These are phyloP conservation scores for Blastocystis hominis DNA, from an alignment of 352 stramenopile genomes.

Conservation along the genomic window DNA sequence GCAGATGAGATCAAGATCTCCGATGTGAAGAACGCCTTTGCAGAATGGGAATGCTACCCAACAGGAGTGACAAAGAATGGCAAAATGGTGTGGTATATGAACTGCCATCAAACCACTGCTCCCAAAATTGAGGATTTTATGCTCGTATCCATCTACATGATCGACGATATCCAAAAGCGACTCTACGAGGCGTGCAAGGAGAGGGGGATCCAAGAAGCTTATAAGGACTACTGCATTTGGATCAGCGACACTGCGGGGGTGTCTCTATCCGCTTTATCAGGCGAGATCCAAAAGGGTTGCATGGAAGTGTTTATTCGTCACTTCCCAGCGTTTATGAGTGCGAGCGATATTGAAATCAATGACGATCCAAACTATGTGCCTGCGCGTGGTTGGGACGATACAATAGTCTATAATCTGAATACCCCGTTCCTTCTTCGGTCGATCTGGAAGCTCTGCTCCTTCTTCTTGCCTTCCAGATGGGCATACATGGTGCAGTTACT, in stretches of 20 bases:
- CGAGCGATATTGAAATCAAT: conserved; percentile 21
- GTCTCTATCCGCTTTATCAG: neutral
- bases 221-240: conserved; percentile 48
- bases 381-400: neutral
- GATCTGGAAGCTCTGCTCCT: conserved; percentile 30
- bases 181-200: conserved; percentile 23
- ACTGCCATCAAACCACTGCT: neutral
- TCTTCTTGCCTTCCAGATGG: conserved; percentile 39
- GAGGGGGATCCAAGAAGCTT: conserved; percentile 2
- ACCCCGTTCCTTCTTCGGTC: conserved; percentile 31
- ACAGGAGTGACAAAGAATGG: conserved; percentile 23
- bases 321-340: conserved; percentile 41
- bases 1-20: conserved; percentile 48
- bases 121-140: conserved; percentile 50
- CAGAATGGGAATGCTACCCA: conserved; percentile 32
- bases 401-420: conserved; percentile 22
- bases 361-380: neutral
- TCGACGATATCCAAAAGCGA: conserved; percentile 45
- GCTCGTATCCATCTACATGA: conserved; percentile 11
- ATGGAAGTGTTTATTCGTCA: conserved; percentile 36
- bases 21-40: conserved; percentile 44
- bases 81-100: conserved; percentile 18
- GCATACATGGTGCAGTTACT: conserved; percentile 39
- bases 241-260: neutral
- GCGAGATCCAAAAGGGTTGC: conserved; percentile 10